Evolutionary conservation across 1,284 basidiomycete species (phyloP).

Genomic region (Papiliotrema nemorosa): DNA sequence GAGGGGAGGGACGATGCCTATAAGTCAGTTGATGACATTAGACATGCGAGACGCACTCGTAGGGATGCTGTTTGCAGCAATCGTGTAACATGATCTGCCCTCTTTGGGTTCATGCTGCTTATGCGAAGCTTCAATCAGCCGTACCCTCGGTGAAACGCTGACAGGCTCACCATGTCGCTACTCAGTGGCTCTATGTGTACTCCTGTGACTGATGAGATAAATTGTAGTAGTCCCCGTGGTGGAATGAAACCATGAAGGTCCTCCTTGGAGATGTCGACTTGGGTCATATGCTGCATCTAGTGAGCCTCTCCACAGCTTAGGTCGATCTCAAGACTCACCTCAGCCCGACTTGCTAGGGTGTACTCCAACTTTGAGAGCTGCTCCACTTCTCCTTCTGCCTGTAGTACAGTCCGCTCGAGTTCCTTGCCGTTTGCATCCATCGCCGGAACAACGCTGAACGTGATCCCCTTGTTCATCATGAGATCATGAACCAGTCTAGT

Average conservation of each 20-base stretch:
- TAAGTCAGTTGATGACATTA: too few relatives aligned
- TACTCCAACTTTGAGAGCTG: slow-evolving; percentile 1
- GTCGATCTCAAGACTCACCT: slow-evolving; percentile 3
- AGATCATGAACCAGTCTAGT: slow-evolving; percentile 8
- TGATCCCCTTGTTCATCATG: slow-evolving; percentile 6
- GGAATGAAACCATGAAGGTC: slow-evolving; percentile 6
- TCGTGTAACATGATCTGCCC: too few relatives aligned
- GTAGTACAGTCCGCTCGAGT: slow-evolving; percentile 6
- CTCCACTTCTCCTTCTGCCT: slow-evolving; percentile 8
- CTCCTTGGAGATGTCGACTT: background rate
- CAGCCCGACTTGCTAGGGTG: slow-evolving; percentile 1
- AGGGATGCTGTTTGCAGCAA: too few relatives aligned
- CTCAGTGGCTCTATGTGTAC: slow-evolving; percentile 12
- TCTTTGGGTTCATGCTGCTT: too few relatives aligned
- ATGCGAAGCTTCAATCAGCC: too few relatives aligned
- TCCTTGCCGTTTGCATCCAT: slow-evolving; percentile 1
- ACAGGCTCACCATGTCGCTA: too few relatives aligned
- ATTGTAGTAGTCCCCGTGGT: slow-evolving; percentile 8
- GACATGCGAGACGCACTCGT: too few relatives aligned
- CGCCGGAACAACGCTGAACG: slow-evolving; percentile 11
- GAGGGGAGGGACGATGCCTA: too few relatives aligned
- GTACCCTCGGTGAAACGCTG: too few relatives aligned
- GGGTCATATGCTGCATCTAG: background rate
- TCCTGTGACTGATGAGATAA: slow-evolving; percentile 16
- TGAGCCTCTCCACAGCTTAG: background rate